These are phyloP conservation scores for Taphrina pruni DNA, from an alignment of 1,139 yeast species.

Conservation along the genomic window DNA sequence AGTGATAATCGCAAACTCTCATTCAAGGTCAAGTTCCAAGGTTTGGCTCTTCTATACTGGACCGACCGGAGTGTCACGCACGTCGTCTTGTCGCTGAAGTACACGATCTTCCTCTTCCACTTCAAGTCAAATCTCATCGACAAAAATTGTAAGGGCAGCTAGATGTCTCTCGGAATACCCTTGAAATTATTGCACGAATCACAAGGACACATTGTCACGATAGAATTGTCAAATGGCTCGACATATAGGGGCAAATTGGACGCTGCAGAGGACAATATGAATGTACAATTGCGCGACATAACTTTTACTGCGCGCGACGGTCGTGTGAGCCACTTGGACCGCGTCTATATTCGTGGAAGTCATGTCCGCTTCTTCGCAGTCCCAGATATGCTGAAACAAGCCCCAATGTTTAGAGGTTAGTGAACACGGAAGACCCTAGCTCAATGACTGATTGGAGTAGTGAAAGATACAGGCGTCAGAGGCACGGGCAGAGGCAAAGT, in stretches of 20 bases:
- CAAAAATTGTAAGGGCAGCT: no score
- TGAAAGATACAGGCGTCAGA: constrained; percentile 30
- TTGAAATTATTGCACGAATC: constrained; percentile 87
- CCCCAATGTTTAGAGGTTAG: constrained; percentile 38
- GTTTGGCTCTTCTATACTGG: no score
- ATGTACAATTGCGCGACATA: constrained; percentile 82
- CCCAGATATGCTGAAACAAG: constrained; percentile 73
- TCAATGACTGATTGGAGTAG: constrained; percentile 2
- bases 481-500: constrained; percentile 40
- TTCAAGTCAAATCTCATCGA: no score
- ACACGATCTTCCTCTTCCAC: no score
- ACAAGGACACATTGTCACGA: constrained; percentile 74
- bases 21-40: no score
- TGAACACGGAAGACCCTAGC: background rate
- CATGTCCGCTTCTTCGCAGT: constrained; percentile 82
- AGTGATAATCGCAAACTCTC: background rate
- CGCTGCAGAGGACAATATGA: constrained; percentile 82
- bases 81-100: no score
- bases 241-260: constrained; percentile 21
- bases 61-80: no score
- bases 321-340: constrained; percentile 74
- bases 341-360: constrained; percentile 89
- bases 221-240: constrained; percentile 78
- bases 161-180: constrained; percentile 67
- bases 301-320: constrained; percentile 81